Evolutionary conservation across 2,329 filamentous ascomycete genomes (phyloP).

Genomic region (Fusarium sp.): DNA sequence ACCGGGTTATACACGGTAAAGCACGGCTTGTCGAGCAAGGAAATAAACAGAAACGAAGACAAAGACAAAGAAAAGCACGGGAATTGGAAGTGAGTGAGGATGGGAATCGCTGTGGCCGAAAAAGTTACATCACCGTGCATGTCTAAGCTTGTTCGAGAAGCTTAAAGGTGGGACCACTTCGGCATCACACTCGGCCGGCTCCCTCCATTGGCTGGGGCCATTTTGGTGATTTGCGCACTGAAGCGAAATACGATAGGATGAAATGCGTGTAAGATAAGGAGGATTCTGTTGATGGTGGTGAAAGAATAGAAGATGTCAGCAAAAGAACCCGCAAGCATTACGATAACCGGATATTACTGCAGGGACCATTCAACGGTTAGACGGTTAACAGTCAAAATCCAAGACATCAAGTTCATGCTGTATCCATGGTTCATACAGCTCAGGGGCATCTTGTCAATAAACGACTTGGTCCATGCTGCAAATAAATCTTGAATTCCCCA

Average conservation of each 20-base stretch:
- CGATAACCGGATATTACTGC: not conserved
- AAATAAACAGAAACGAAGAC: not conserved
- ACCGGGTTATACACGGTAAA: constrained; percentile 36
- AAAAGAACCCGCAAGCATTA: not conserved
- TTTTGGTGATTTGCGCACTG: constrained; percentile 4
- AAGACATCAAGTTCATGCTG: not conserved
- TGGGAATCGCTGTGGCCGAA: constrained; percentile 30
- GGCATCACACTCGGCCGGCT: constrained; percentile 32
- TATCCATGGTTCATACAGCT: not conserved
- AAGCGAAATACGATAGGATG: not conserved
- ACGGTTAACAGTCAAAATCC: not conserved
- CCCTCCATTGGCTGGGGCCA: constrained; percentile 16
- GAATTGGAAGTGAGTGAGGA: not conserved
- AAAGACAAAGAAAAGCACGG: not conserved
- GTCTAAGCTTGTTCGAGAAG: constrained; percentile 27
- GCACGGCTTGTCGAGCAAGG: constrained; percentile 4
- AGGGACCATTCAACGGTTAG: not conserved
- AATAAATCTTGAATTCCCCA: constrained; percentile 2
- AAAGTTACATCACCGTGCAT: constrained; percentile 43
- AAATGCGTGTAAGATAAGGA: constrained; percentile 1
- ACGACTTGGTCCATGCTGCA: constrained; percentile 10
- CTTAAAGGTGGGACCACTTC: constrained; percentile 8
- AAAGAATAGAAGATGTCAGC: not conserved
- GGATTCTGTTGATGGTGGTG: not conserved
- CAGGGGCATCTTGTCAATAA: constrained; percentile 16